Conservation (phyloP, 1,284 basidiomycete genomes). For the Pseudozyma tsukubaensis region DNA sequence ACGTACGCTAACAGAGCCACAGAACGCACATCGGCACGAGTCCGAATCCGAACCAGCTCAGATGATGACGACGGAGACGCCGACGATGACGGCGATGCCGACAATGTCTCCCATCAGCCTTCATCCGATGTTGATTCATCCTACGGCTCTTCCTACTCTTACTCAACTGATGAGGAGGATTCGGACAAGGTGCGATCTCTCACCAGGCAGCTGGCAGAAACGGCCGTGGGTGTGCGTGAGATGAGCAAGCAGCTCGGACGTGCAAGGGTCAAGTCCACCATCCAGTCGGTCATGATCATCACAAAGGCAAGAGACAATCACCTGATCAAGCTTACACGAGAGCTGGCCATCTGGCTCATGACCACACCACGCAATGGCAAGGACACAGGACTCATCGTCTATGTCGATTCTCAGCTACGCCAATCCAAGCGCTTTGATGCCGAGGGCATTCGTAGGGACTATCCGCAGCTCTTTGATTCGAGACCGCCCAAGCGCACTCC, state of each 20-base stretch:
- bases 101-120: conserved; percentile 32
- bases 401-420: conserved; percentile 94
- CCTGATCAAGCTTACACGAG: conserved; percentile 91
- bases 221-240: conserved; percentile 94
- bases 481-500: conserved; percentile 27
- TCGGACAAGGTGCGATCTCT: conserved; percentile 75
- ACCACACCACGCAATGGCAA: conserved; percentile 51
- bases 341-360: conserved; percentile 77
- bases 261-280: conserved; percentile 88
- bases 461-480: conserved; percentile 85
- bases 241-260: conserved; percentile 99
- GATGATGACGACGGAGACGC: conserved; percentile 43
- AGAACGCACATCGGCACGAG: conserved; percentile 26
- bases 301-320: conserved; percentile 98
- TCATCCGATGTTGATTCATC: conserved; percentile 30
- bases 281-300: conserved; percentile 93
- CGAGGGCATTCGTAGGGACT: conserved; percentile 82
- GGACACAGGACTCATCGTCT: conserved; percentile 70
- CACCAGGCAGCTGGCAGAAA: conserved; percentile 93
- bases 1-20: conserved; percentile 2
- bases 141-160: conserved; percentile 40
- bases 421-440: conserved; percentile 94
- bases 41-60: conserved; percentile 33
- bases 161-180: conserved; percentile 74
- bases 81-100: conserved; percentile 37